These are phyloP conservation scores for Trichoderma simmonsii DNA, from an alignment of 2,329 filamentous ascomycete species.

Conservation along the genomic window DNA sequence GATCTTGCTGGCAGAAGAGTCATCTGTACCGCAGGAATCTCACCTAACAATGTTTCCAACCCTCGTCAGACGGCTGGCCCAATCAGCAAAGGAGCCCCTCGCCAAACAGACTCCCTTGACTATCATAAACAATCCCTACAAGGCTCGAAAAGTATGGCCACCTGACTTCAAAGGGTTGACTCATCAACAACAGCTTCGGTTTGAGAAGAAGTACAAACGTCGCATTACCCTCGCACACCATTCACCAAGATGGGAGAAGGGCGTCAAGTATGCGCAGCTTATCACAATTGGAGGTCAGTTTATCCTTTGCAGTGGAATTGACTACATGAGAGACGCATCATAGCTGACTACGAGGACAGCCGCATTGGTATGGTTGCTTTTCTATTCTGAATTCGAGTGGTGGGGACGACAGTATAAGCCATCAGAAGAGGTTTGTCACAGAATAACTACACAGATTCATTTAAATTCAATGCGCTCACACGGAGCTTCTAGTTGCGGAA, in stretches of 20 bases:
- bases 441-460: neutral
- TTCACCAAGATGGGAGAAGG: slow-evolving; percentile 63
- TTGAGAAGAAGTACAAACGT: slow-evolving; percentile 76
- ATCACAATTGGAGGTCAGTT: slow-evolving; percentile 53
- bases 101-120: slow-evolving; percentile 30
- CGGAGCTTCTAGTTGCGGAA: slow-evolving; percentile 33
- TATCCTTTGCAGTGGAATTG: neutral
- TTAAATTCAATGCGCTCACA: neutral
- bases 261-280: slow-evolving; percentile 62
- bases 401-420: slow-evolving; percentile 43
- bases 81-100: slow-evolving; percentile 29
- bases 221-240: slow-evolving; percentile 60
- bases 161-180: slow-evolving; percentile 70
- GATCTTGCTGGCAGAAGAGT: neutral
- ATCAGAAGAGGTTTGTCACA: slow-evolving; percentile 37
- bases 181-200: slow-evolving; percentile 69
- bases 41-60: slow-evolving; percentile 35
- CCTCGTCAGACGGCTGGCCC: slow-evolving; percentile 33
- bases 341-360: slow-evolving; percentile 25
- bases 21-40: slow-evolving; percentile 12
- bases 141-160: slow-evolving; percentile 71
- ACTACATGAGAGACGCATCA: neutral
- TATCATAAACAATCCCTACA: slow-evolving; percentile 56
- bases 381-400: slow-evolving; percentile 45
- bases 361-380: slow-evolving; percentile 38